Evolutionary conservation across 2,329 filamentous ascomycete genomes (phyloP).

Genomic region (Lomentospora prolificans): DNA sequence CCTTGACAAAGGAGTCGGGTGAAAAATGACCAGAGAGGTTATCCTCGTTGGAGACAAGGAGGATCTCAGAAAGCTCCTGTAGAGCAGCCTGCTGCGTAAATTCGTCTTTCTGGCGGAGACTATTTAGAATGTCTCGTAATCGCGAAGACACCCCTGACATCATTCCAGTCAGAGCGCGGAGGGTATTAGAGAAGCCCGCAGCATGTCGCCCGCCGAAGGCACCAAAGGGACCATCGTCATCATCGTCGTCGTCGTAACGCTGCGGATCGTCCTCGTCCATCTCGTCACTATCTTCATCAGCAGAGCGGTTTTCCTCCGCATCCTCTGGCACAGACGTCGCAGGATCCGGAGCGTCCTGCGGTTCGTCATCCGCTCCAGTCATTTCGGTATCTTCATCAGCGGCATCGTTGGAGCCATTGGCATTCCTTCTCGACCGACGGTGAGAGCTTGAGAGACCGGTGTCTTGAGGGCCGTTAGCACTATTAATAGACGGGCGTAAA

Average conservation of each 20-base stretch:
- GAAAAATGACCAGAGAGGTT: conserved; percentile 92
- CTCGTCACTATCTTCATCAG: conserved; percentile 33
- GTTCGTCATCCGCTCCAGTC: conserved; percentile 55
- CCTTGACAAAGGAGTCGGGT: conserved; percentile 89
- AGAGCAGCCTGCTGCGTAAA: conserved; percentile 85
- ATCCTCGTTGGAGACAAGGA: conserved; percentile 93
- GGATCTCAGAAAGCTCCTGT: conserved; percentile 84
- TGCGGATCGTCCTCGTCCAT: conserved; percentile 48
- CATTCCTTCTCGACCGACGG: conserved; percentile 44
- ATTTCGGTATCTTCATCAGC: conserved; percentile 58
- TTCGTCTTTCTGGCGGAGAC: conserved; percentile 74
- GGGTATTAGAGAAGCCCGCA: conserved; percentile 67
- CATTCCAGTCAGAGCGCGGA: conserved; percentile 83
- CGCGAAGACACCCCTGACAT: conserved; percentile 76
- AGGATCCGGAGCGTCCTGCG: conserved; percentile 29
- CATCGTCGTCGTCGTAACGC: conserved; percentile 47
- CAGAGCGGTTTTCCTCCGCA: conserved; percentile 22
- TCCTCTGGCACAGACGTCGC: conserved; percentile 31
- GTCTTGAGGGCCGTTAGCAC: background rate
- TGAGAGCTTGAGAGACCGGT: conserved; percentile 18
- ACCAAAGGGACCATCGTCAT: conserved; percentile 54
- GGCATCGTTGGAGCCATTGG: conserved; percentile 34
- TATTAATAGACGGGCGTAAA: no score
- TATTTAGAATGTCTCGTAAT: conserved; percentile 66
- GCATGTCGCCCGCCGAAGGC: conserved; percentile 43